Evolutionary conservation across 2,329 filamentous ascomycete species (phyloP).

Genomic region (Apiospora kogelbergensis): DNA sequence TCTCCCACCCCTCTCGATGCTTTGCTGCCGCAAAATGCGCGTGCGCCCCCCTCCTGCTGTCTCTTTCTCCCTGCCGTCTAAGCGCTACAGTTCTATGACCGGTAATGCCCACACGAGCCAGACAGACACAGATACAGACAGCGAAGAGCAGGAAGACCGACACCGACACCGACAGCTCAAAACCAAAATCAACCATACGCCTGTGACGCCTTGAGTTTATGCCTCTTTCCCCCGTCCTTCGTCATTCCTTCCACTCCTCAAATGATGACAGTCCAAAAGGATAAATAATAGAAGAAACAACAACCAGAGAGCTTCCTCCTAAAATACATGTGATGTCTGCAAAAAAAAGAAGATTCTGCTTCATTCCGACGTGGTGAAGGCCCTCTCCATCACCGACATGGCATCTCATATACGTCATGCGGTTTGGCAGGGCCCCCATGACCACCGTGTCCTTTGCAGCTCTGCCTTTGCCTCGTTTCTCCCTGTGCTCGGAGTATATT

Average conservation of each 20-base stretch:
- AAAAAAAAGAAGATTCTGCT: neutral
- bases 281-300: conserved; percentile 1
- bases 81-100: neutral
- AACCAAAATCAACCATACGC: neutral
- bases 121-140: neutral
- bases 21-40: neutral
- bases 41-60: neutral
- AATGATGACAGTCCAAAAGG: conserved; percentile 5
- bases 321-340: neutral
- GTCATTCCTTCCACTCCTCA: neutral
- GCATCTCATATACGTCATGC: neutral
- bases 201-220: conserved; percentile 2
- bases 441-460: neutral
- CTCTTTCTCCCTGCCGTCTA: neutral
- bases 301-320: neutral
- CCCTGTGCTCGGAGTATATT: neutral
- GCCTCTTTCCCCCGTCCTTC: neutral
- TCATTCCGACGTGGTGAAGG: neutral
- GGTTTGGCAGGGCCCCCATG: neutral
- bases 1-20: neutral
- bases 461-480: neutral
- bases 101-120: neutral
- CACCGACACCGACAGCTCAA: neutral
- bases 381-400: neutral
- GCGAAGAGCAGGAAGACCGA: neutral